Evolutionary conservation across 2,329 filamentous ascomycete genomes (phyloP), one percentile per base, ranked within the genome.

Genomic region (Didymella segeticola): DNA sequence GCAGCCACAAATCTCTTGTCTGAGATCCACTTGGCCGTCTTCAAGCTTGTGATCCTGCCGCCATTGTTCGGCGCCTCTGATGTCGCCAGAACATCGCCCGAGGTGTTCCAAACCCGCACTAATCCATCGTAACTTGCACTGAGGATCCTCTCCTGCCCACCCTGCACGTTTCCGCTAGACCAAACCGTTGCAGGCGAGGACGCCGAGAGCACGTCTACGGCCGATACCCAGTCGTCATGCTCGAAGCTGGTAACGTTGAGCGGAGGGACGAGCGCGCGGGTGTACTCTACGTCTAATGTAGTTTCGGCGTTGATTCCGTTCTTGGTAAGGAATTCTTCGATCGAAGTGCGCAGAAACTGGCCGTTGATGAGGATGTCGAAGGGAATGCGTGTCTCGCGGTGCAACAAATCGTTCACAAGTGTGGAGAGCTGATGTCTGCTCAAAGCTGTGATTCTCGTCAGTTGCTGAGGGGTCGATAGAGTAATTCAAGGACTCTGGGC

Each of bases 361-460:
- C 95, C 95, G 75, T 97, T 95, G 77, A 96, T 88, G 65, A 99
- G 84, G 79, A 99, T 98, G 77, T 99, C 95, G 77, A 99, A 89
- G 15, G 91, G 91, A 39, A 93, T 83, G 11, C 90, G 86, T 47
- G 82, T 79, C 50, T 83, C 80, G 53, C 78, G 82, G 29, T 80
- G 76, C 25, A 88, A 75, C 10, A 88, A 78, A 58, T 82, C 82
- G 69, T 88, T 88, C 48, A 88, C 83, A 53, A 88, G 77, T 2
- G 82, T 85, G 1, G 86, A 88, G 4, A 88, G 80, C 47, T 68
- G 65, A 37, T 69, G 65, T 46, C 72, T 65, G 19, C 64, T 67
- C n/a, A 73, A 51, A 20, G 62, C 71, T 74, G 17, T 6, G 19
- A 14, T 11, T 23, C 22, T 7, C 19, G 49, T 69, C 43, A 69